phyloP scores from a whole-genome alignment of 768 basidiomycete genomes.

The Boletus reticuloceps region DNA sequence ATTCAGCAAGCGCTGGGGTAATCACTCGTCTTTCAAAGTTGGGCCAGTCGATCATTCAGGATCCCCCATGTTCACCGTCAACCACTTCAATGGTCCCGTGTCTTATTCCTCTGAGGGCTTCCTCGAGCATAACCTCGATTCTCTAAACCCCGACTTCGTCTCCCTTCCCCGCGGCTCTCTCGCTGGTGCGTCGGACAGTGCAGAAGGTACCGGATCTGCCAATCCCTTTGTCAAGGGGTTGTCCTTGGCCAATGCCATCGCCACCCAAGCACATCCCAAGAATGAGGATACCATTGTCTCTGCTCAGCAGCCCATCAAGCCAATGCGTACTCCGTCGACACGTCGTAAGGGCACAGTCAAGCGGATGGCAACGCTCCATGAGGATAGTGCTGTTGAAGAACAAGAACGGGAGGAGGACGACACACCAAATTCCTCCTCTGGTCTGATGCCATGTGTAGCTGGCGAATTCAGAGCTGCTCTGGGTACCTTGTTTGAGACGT shows the following conservation, averaged over 20 bases:
- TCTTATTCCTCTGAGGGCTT: slow-evolving; percentile 91
- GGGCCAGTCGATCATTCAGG: slow-evolving; percentile 74
- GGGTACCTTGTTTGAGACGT: slow-evolving; percentile 72
- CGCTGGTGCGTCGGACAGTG: slow-evolving; percentile 37
- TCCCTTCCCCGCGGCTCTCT: slow-evolving; percentile 73
- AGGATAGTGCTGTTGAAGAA: slow-evolving; percentile 28
- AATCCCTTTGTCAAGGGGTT: slow-evolving; percentile 92
- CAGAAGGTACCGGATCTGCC: slow-evolving; percentile 73
- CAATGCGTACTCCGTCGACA: slow-evolving; percentile 90
- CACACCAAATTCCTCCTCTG: slow-evolving; percentile 25
- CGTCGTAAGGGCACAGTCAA: slow-evolving; percentile 74
- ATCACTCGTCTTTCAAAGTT: slow-evolving; percentile 88
- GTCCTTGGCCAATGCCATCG: slow-evolving; percentile 86
- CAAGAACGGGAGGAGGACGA: slow-evolving; percentile 52
- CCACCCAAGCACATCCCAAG: slow-evolving; percentile 87
- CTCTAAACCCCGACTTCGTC: slow-evolving; percentile 91
- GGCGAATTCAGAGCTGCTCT: slow-evolving; percentile 59
- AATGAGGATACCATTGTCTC: slow-evolving; percentile 96
- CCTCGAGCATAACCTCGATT: slow-evolving; percentile 84
- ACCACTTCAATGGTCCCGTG: slow-evolving; percentile 88
- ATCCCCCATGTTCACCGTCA: slow-evolving; percentile 84
- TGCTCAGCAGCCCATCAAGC: slow-evolving; percentile 90
- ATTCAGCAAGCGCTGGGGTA: slow-evolving; percentile 91
- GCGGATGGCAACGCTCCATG: slow-evolving; percentile 42
- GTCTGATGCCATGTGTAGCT: slow-evolving; percentile 62